Percentiles rank a stretch among this genome's conserved stretches.
phyloP scores from a whole-genome alignment of 1,139 yeast species.

The Lodderomyces parapsilosis region DNA sequence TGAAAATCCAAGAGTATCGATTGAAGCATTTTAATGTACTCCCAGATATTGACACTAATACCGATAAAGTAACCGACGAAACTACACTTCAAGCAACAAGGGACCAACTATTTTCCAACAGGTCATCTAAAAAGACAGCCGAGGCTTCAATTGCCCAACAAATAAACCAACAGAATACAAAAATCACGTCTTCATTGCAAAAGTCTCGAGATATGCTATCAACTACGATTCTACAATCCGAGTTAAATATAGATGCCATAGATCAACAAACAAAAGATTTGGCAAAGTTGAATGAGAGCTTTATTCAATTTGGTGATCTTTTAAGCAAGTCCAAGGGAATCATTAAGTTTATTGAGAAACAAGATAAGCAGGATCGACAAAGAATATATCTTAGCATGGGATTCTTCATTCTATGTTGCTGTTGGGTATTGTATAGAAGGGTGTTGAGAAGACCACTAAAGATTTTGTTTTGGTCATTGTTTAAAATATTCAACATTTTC shows the following conservation, averaged over 20 bases:
- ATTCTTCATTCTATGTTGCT: constrained; percentile 53
- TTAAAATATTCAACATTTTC: constrained; percentile 46
- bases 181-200: constrained; percentile 52
- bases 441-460: constrained; percentile 56
- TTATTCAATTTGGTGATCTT: constrained; percentile 53
- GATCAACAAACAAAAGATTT: constrained; percentile 59
- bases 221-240: constrained; percentile 58
- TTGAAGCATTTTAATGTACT: constrained; percentile 19
- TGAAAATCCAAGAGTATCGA: constrained; percentile 28
- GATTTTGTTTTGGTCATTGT: constrained; percentile 57
- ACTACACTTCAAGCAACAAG: constrained; percentile 1
- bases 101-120: constrained; percentile 21
- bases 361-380: constrained; percentile 61
- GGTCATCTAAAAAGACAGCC: constrained; percentile 14
- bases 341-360: constrained; percentile 64
- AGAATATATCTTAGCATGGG: constrained; percentile 59
- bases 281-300: constrained; percentile 47
- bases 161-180: constrained; percentile 48
- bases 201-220: constrained; percentile 55
- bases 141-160: constrained; percentile 28
- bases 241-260: constrained; percentile 58
- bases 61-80: background rate
- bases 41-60: background rate
- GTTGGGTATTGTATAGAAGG: constrained; percentile 67
- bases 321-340: constrained; percentile 54